Evolutionary conservation across 2,329 filamentous ascomycete genomes (phyloP).

Genomic region (Sclerotinia nivalis): DNA sequence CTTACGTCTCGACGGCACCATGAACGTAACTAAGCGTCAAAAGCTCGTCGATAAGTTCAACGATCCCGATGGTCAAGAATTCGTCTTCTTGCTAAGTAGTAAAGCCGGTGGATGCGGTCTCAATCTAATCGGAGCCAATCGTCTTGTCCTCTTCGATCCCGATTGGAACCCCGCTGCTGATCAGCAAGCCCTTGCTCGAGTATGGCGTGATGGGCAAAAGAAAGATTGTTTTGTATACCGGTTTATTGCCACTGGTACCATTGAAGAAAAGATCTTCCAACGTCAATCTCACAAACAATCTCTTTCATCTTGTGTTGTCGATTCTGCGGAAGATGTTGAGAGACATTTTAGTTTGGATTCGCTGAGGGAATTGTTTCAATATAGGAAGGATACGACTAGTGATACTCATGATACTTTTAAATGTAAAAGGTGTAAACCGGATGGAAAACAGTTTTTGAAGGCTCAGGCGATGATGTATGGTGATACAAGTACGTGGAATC

Average conservation of each 20-base stretch:
- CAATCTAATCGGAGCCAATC: constrained; percentile 91
- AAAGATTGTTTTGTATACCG: constrained; percentile 99
- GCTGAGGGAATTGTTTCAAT: constrained; percentile 91
- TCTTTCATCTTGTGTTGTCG: constrained; percentile 92
- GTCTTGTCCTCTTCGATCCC: constrained; percentile 92
- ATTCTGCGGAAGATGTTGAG: constrained; percentile 95
- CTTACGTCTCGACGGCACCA: constrained; percentile 89
- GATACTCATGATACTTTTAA: constrained; percentile 99
- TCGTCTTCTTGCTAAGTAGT: constrained; percentile 92
- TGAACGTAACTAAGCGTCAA: constrained; percentile 96
- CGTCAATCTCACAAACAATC: constrained; percentile 98
- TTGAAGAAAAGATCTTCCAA: constrained; percentile 99
- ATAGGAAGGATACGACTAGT: constrained; percentile 77
- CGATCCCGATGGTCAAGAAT: constrained; percentile 83
- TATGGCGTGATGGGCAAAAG: constrained; percentile 98
- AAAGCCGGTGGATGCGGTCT: constrained; percentile 97
- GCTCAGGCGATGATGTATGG: constrained; percentile 95
- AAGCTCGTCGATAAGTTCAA: constrained; percentile 99
- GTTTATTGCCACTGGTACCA: constrained; percentile 97
- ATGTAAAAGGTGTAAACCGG: constrained; percentile 89
- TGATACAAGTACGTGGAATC: constrained; percentile 99
- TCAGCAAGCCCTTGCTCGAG: constrained; percentile 92
- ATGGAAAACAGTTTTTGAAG: constrained; percentile 85
- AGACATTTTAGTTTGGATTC: constrained; percentile 93
- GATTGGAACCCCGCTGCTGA: constrained; percentile 98